Evolutionary conservation across 1,284 basidiomycete species (phyloP), one percentile per base, ranked within the genome.

Genomic region (Microbotryum saponariae): DNA sequence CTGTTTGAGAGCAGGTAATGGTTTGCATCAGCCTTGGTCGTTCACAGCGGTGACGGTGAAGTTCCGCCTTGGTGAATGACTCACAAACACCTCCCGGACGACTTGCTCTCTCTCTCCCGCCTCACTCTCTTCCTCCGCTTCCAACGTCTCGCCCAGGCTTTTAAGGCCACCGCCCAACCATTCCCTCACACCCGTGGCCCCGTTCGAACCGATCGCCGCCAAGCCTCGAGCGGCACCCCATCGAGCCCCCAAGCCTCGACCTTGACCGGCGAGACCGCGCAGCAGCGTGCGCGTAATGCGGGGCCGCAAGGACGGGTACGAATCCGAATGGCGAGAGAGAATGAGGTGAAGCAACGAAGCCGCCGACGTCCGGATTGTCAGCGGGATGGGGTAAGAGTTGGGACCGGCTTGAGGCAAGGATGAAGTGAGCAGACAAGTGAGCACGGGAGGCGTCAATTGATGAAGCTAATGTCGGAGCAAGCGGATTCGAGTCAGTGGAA

Each of bases 201-300:
- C 21, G 33, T 46, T 47, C 20, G 55, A 53, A 9, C 63, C 61
- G 5, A 93, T 84, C 9, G 85, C 88, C 29, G 86, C 80, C 31
- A 94, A 79, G 16, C 90, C 91, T 1, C 89, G 83, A 27, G 94
- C 83, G 0, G 91, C 89, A 48, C 91, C 91, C 75, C 65, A 69
- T 89, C 89, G 59, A 87, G 81, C 16, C 87, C 88, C 7, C 86
- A 89, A 31, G 81, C 81, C 21, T 73, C 76, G 29, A 62, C 63
- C 54, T 9, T 73, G 64, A 23, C 74, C 70, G 9, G 73, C 72
- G 6, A 97, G 82, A 0, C 91, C 91, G 16, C 92, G 82, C 8
- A 93, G 81, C 7, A 98, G 82, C 0, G 94, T 97, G 72, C 94
- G 92, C 77, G 93, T 88, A 54, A 97, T 87, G 10, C 94, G 86